Evolutionary conservation across 768 basidiomycete genomes (phyloP).

Genomic region (Tulasnella sp.): DNA sequence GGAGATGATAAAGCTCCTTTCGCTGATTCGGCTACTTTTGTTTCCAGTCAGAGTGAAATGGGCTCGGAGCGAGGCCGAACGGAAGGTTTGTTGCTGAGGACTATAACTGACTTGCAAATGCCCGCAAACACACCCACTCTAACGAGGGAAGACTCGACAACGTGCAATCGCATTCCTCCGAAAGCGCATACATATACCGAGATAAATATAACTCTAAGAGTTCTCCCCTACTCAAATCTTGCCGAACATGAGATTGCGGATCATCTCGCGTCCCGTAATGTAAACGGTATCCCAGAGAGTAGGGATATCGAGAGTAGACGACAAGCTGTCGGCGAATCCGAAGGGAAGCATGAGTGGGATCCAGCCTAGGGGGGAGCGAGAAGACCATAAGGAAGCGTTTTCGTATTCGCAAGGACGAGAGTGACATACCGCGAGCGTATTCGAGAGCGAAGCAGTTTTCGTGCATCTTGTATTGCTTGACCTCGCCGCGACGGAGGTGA

Average conservation of each 20-base stretch:
- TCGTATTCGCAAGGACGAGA: not conserved
- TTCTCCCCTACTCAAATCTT: constrained; percentile 48
- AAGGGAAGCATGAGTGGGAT: constrained; percentile 96
- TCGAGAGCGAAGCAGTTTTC: constrained; percentile 93
- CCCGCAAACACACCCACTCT: not conserved
- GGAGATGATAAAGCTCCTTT: too few relatives aligned
- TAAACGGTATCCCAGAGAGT: constrained; percentile 68
- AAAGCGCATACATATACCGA: not conserved
- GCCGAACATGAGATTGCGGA: constrained; percentile 66
- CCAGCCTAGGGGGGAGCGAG: constrained; percentile 59
- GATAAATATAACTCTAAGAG: not conserved
- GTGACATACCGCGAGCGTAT: constrained; percentile 68
- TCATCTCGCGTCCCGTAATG: constrained; percentile 75
- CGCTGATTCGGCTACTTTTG: too few relatives aligned
- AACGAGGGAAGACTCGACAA: not conserved
- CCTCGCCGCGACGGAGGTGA: constrained; percentile 65
- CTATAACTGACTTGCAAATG: not conserved
- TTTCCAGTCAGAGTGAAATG: too few relatives aligned
- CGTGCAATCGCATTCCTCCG: not conserved
- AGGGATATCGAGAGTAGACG: constrained; percentile 79
- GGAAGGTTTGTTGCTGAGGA: too few relatives aligned
- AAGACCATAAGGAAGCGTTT: not conserved
- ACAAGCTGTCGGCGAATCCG: constrained; percentile 72
- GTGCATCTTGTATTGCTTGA: constrained; percentile 98
- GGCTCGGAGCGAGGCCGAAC: too few relatives aligned